These are phyloP conservation scores for Ophiostoma australiae DNA, from an alignment of 2,329 filamentous ascomycete species.

Conservation along the genomic window DNA sequence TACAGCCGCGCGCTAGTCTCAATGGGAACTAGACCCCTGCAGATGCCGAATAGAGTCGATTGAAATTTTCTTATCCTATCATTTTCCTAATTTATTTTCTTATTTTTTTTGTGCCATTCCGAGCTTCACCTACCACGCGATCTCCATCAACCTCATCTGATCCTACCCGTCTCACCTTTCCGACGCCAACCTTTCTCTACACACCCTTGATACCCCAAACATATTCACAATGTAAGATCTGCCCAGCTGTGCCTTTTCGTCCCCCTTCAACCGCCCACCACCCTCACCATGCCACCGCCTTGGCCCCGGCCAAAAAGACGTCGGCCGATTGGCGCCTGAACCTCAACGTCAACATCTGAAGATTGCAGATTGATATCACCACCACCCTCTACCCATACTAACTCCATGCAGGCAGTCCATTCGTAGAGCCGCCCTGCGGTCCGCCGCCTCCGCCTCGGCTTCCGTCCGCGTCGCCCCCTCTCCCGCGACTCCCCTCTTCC, in stretches of 20 bases:
- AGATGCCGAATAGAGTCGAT: background rate
- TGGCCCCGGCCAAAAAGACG: background rate
- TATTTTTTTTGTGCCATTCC: background rate
- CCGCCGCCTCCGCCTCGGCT: slow-evolving; percentile 33
- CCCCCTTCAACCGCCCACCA: background rate
- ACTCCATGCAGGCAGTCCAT: slow-evolving; percentile 33
- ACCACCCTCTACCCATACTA: background rate
- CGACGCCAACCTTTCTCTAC: background rate
- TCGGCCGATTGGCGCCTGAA: background rate
- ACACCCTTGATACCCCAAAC: background rate
- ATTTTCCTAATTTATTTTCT: background rate
- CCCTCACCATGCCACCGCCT: background rate
- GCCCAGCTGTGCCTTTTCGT: background rate
- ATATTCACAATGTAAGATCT: slow-evolving; percentile 5
- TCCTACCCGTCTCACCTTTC: background rate
- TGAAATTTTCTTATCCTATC: slow-evolving; percentile 9
- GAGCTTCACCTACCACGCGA: slow-evolving; percentile 4
- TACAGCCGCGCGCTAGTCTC: background rate
- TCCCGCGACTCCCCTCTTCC: slow-evolving; percentile 28
- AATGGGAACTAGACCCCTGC: background rate
- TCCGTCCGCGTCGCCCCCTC: slow-evolving; percentile 25
- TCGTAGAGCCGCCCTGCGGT: slow-evolving; percentile 35
- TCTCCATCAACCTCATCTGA: background rate
- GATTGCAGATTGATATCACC: background rate
- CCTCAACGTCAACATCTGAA: background rate